Conservation (phyloP, 1,284 basidiomycete genomes). For the Cryptococcus sp. region DNA sequence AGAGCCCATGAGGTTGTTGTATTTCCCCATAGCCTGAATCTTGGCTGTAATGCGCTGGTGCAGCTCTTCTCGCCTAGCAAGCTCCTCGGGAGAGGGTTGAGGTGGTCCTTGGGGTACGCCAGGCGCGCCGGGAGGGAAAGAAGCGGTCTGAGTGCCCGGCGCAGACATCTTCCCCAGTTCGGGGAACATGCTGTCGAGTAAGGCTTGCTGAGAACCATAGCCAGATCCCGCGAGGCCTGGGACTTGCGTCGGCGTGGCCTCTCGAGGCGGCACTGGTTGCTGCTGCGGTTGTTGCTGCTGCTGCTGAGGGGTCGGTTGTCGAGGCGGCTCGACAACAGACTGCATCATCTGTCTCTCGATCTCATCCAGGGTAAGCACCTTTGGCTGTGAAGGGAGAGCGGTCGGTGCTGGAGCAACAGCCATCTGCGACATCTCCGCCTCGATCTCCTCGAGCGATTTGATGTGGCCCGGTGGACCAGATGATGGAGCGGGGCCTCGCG, state of each 20-base stretch:
- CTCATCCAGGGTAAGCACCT: slow-evolving; percentile 52
- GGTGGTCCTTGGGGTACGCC: slow-evolving; percentile 12
- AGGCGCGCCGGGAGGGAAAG: slow-evolving; percentile 11
- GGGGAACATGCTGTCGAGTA: slow-evolving; percentile 52
- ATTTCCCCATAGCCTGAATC: slow-evolving; percentile 69
- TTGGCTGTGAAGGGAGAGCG: slow-evolving; percentile 22
- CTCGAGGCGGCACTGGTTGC: slow-evolving; percentile 39
- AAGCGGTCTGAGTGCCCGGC: slow-evolving; percentile 14
- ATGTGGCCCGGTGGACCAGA: slow-evolving; percentile 57
- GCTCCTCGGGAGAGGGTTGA: slow-evolving; percentile 38
- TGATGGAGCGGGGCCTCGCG: slow-evolving; percentile 13
- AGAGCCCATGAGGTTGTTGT: slow-evolving; percentile 88
- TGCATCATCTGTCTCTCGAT: slow-evolving; percentile 55
- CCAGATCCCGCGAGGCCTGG: slow-evolving; percentile 38
- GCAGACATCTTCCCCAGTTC: slow-evolving; percentile 32
- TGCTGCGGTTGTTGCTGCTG: slow-evolving; percentile 23
- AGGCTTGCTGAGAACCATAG: slow-evolving; percentile 41
- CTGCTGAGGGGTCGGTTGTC: slow-evolving; percentile 43
- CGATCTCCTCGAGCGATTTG: slow-evolving; percentile 88
- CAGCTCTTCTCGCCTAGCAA: slow-evolving; percentile 39
- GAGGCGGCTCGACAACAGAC: slow-evolving; percentile 22
- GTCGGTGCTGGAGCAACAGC: slow-evolving; percentile 18
- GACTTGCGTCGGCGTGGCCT: slow-evolving; percentile 33
- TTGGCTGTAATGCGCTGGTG: slow-evolving; percentile 43
- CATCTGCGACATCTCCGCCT: slow-evolving; percentile 73